These are phyloP conservation scores for Fabrea salina DNA, from an alignment of 169 alveolate species.

Conservation along the genomic window DNA sequence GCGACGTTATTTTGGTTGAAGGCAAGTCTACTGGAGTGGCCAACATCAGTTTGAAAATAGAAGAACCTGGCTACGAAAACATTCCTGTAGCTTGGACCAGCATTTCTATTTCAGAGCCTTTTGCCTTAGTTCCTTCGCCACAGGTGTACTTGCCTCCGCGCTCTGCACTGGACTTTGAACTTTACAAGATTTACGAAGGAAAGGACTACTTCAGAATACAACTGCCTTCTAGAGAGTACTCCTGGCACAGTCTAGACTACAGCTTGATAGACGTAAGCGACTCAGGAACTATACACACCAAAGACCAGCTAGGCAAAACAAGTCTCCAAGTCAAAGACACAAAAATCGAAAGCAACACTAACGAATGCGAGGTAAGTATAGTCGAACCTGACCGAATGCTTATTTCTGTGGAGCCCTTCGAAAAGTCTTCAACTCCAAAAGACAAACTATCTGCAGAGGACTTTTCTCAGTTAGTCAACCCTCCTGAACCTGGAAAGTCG, in stretches of 20 bases:
- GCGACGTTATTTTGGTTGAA: slow-evolving; percentile 25
- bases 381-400: slow-evolving; percentile 26
- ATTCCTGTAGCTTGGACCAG: slow-evolving; percentile 18
- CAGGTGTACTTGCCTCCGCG: slow-evolving; percentile 5
- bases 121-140: slow-evolving; percentile 19
- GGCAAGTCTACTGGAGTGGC: slow-evolving; percentile 35
- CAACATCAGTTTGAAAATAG: slow-evolving; percentile 1
- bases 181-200: slow-evolving; percentile 10
- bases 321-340: slow-evolving; percentile 11
- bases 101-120: slow-evolving; percentile 30
- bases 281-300: neutral
- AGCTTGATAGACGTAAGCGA: neutral
- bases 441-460: neutral
- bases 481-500: neutral
- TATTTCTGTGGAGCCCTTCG: neutral
- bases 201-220: neutral
- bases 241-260: neutral
- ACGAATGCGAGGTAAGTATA: slow-evolving; percentile 22
- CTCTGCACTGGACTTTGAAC: neutral
- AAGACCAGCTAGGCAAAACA: neutral
- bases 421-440: neutral
- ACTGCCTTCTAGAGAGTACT: slow-evolving; percentile 8
- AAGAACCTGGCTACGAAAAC: slow-evolving; percentile 32
- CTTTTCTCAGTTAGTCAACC: neutral
- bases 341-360: slow-evolving; percentile 18